Evolutionary conservation across 148 eudicot genomes (phyloP).

Genomic region (Euryodendron excelsum): DNA sequence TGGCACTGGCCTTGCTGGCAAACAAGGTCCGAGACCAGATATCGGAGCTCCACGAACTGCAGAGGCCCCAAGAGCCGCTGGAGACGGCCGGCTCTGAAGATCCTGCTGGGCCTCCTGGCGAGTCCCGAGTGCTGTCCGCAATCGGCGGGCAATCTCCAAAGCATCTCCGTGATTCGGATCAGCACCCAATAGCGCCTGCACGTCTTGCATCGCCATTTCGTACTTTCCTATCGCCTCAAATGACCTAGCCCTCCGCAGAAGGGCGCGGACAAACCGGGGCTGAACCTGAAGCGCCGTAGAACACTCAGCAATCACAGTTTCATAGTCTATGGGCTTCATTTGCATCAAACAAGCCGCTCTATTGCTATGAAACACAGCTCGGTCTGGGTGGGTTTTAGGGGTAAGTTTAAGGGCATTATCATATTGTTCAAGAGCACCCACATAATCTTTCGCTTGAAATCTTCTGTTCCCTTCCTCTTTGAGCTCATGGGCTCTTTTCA

Average conservation of each 20-base stretch:
- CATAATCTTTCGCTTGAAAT: slow-evolving; percentile 73
- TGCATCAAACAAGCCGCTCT: slow-evolving; percentile 96
- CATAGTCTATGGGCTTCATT: slow-evolving; percentile 87
- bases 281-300: slow-evolving; percentile 78
- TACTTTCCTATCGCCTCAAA: slow-evolving; percentile 78
- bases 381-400: slow-evolving; percentile 72
- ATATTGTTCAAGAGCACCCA: slow-evolving; percentile 74
- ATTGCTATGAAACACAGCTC: slow-evolving; percentile 90
- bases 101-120: slow-evolving; percentile 72
- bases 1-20: slow-evolving; percentile 73
- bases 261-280: slow-evolving; percentile 71
- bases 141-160: slow-evolving; percentile 57
- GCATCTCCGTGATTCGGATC: slow-evolving; percentile 82
- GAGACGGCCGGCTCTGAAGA: slow-evolving; percentile 79
- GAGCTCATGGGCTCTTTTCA: slow-evolving; percentile 83
- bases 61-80: slow-evolving; percentile 93
- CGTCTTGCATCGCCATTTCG: slow-evolving; percentile 80
- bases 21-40: slow-evolving; percentile 83
- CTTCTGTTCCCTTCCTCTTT: slow-evolving; percentile 82
- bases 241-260: slow-evolving; percentile 79
- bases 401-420: slow-evolving; percentile 81
- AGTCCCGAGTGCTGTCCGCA: slow-evolving; percentile 52
- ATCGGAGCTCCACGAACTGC: slow-evolving; percentile 84
- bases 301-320: slow-evolving; percentile 72
- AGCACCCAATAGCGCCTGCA: slow-evolving; percentile 48